phyloP scores from a whole-genome alignment of 2,329 filamentous ascomycete genomes.

The Neoascochyta sp. region DNA sequence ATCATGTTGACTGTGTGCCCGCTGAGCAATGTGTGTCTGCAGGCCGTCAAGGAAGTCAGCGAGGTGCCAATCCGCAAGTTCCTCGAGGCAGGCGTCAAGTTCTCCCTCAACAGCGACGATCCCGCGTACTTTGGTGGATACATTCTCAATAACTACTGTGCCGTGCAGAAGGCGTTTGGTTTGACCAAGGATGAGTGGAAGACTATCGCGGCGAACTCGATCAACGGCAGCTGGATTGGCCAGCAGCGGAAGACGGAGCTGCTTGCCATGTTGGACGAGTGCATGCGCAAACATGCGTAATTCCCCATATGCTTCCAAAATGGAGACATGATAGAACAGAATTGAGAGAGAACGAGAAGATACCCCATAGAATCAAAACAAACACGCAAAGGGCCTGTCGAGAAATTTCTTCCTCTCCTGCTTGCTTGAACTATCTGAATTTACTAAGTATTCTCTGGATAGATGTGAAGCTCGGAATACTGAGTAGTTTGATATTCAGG shows the following conservation, averaged over 20 bases:
- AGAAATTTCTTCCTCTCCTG: no score
- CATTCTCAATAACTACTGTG: slow-evolving; percentile 70
- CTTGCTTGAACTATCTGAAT: no score
- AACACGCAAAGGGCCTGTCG: no score
- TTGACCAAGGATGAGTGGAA: slow-evolving; percentile 65
- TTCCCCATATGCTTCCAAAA: no score
- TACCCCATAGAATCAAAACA: no score
- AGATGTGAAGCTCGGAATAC: no score
- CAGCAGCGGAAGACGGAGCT: slow-evolving; percentile 60
- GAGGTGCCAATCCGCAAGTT: slow-evolving; percentile 59
- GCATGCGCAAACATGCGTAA: slow-evolving; percentile 12
- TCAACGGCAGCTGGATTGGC: slow-evolving; percentile 67
- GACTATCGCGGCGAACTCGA: slow-evolving; percentile 57
- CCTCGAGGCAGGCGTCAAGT: slow-evolving; percentile 60
- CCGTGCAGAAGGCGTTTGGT: slow-evolving; percentile 68
- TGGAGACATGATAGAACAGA: no score
- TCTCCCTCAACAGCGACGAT: slow-evolving; percentile 63
- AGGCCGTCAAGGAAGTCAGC: slow-evolving; percentile 45
- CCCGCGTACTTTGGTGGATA: slow-evolving; percentile 63
- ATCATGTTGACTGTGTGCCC: slow-evolving; percentile 70
- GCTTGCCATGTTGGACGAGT: slow-evolving; percentile 29
- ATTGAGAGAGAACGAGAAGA: no score
- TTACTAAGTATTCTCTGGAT: no score
- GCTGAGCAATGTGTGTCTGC: slow-evolving; percentile 66
- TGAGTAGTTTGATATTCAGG: no score